phyloP scores from a whole-genome alignment of 805 yeast species.

The Candida ulmi region DNA sequence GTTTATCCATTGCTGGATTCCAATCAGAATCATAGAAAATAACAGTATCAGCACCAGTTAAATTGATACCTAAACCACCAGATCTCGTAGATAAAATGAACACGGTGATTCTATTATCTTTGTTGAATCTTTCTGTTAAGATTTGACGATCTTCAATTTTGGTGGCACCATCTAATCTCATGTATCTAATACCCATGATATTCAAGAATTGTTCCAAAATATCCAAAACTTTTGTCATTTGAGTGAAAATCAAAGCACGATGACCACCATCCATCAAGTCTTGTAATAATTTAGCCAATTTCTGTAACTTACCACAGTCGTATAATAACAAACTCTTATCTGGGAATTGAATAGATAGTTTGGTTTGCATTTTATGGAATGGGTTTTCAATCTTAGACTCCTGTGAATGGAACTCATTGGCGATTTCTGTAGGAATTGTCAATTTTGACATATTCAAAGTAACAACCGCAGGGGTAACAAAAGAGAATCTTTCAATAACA shows the following conservation, averaged over 20 bases:
- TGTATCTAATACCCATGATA: conserved; percentile 88
- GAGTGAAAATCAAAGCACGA: conserved; percentile 92
- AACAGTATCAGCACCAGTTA: conserved; percentile 98
- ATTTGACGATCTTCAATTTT: conserved; percentile 95
- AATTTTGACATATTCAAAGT: conserved; percentile 62
- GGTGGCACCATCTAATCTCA: conserved; percentile 97
- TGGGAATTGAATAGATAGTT: conserved; percentile 90
- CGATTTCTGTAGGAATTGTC: conserved; percentile 34
- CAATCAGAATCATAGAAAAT: conserved; percentile 97
- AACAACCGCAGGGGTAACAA: conserved; percentile 83
- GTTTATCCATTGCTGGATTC: conserved; percentile 99
- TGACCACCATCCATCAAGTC: conserved; percentile 84
- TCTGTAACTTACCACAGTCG: conserved; percentile 96
- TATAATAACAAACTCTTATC: conserved; percentile 88
- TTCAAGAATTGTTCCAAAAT: conserved; percentile 89
- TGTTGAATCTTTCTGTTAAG: conserved; percentile 86
- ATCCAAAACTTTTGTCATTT: conserved; percentile 95
- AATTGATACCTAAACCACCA: conserved; percentile 95
- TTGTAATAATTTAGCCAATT: conserved; percentile 67
- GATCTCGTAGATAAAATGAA: conserved; percentile 93
- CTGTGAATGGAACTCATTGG: conserved; percentile 25
- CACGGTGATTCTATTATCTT: conserved; percentile 80
- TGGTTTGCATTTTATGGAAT: conserved; percentile 80
- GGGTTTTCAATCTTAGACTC: conserved; percentile 35
- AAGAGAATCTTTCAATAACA: conserved; percentile 68